Conservation (phyloP, 2,329 filamentous ascomycete genomes). For the Cladosporium sp. region DNA sequence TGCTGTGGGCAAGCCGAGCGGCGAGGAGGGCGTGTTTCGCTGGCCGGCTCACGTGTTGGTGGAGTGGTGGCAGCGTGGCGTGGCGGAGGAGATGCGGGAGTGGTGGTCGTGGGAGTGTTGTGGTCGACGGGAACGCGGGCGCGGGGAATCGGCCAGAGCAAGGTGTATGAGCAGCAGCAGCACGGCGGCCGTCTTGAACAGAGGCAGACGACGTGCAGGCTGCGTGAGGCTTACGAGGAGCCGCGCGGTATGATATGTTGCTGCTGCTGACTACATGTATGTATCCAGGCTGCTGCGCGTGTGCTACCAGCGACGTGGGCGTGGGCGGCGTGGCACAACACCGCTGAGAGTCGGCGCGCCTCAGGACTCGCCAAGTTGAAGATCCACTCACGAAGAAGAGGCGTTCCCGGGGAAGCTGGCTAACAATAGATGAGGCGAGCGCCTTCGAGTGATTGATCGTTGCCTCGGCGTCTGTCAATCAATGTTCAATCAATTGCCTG, state of each 20-base stretch:
- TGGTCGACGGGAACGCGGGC: background rate
- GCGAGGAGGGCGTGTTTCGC: background rate
- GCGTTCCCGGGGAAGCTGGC: background rate
- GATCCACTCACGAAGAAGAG: background rate
- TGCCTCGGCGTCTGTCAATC: background rate
- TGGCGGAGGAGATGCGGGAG: conserved; percentile 2
- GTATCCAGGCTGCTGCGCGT: background rate
- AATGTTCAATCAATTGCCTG: background rate
- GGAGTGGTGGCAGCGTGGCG: conserved; percentile 3
- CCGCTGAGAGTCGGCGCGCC: background rate
- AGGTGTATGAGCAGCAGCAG: background rate
- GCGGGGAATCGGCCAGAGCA: background rate
- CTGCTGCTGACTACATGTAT: background rate
- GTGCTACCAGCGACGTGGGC: background rate
- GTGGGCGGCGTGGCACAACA: background rate
- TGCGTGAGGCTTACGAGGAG: background rate
- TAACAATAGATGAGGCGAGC: background rate
- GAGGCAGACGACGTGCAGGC: background rate
- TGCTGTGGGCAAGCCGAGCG: background rate
- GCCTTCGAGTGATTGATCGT: background rate
- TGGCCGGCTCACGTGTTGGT: background rate
- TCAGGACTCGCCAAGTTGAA: background rate
- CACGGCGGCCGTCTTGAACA: background rate
- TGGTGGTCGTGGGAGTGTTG: background rate
- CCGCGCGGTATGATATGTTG: background rate